Evolutionary conservation across 306 rosid genomes (phyloP).

Genomic region (Cucurbita ficifolia): DNA sequence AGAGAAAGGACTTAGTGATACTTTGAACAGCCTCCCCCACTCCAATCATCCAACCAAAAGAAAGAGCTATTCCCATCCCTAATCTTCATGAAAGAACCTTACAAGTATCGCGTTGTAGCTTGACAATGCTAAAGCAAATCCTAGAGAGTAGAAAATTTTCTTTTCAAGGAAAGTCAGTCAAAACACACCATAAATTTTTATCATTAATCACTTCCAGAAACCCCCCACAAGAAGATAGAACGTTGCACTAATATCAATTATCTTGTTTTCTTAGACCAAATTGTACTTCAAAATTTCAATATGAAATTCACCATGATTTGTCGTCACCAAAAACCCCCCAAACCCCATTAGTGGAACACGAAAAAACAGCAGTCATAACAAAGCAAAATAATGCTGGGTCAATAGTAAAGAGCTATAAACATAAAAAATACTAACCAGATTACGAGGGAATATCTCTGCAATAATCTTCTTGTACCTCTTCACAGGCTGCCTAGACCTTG

Average conservation of each 20-base stretch:
- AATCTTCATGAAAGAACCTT: neutral
- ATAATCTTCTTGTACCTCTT: slow-evolving; percentile 99
- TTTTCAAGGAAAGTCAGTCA: neutral
- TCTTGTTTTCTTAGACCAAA: neutral
- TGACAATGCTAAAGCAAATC: neutral
- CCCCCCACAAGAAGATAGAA: neutral
- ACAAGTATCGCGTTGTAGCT: neutral
- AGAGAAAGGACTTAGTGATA: neutral
- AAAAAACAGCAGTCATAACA: neutral
- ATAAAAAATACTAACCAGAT: slow-evolving; percentile 37
- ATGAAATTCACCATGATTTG: neutral
- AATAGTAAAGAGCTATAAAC: neutral
- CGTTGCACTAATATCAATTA: neutral
- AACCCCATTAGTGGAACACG: neutral
- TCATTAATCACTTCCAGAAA: neutral
- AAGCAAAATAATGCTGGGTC: neutral
- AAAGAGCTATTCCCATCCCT: neutral
- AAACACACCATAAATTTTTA: neutral
- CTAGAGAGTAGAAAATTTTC: neutral
- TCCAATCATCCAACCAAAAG: neutral
- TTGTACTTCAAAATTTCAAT: neutral
- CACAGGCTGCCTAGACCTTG: slow-evolving; percentile 95
- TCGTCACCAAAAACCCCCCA: neutral
- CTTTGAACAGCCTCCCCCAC: neutral
- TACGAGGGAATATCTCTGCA: slow-evolving; percentile 80